Base-by-base conservation (phyloP, 306 rosid genomes). In the Dryas alaskensis region DNA sequence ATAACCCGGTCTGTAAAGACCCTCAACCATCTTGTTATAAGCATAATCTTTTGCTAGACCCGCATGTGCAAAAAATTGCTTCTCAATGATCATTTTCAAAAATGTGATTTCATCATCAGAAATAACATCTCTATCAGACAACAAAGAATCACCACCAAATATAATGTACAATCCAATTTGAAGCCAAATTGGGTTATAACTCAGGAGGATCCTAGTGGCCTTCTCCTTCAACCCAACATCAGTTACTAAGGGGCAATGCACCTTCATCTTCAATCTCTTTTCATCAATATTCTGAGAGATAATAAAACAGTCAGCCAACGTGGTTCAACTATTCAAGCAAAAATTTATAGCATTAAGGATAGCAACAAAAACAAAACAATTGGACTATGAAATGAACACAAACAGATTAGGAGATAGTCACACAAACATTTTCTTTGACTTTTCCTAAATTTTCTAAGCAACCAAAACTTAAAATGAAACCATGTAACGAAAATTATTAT, bases 1-100 rank as follows among this genome's bases (percentile, higher is more conserved):
- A 77, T 93, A 93, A 48, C 98, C 98, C 3, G 97, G 87, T 82
- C 98, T 84, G 57, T 88, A 93, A 4, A 93, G 81, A 17, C 98
- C 97, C 63, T 93, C 98, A 69, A 93, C 98, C 92, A 67, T 89
- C 81, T 86, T 92, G 87, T 93, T 93, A 79, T 91, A 91, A 42
- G 96, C 92, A 72, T 84, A 91, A 3, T 79, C 76, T 69, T 85
- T 91, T 6, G 98, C 96, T 43, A 91, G 74, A 76, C 88, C 86
- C 58, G 75, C 80, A 52, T 91, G 97, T 6, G 88, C 81, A 68
- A 93, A 89, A 61, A 91, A 83, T n/a, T 88, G 85, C 78, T 87
- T 89, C 65, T 81, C 97, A 76, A 91, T 78, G 65, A 93, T 67
- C 97, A 91, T 88, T 86, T 81, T 93, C 72, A 88, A 80, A 77